Base-by-base conservation (phyloP, 768 basidiomycete genomes). In the Leucosporidium yakuticum region DNA sequence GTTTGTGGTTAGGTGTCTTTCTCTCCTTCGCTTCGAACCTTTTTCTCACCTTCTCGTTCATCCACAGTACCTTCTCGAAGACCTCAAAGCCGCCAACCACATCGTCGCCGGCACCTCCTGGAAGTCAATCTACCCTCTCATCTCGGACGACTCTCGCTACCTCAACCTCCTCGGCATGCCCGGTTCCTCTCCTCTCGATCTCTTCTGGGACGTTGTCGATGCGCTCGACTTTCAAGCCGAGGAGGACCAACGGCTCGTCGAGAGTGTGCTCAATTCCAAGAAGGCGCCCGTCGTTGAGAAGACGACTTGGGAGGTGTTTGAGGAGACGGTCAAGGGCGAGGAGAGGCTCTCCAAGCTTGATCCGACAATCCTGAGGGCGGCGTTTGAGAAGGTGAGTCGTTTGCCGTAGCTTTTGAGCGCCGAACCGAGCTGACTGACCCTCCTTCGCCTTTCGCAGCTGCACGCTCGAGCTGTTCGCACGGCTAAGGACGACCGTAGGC, bases 161-260 rank as follows among this genome's bases (percentile, higher is more conserved):
- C 82, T 88, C 53, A 83, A 84, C 68, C 86, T 98, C 79, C 85
- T 98, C 23, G 95, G 96, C 21, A 48, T 88, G 74, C 90, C 90
- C 12, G 96, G 96, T 20, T 95, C 92, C 2, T 93, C 90, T 73
- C 94, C 95, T 1, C 83, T 99, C 36, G 96, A 99, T 75, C 84
- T 98, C 6, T 98, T 96, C 80, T 96, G 93, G 91, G 95, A 98
- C 78, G 77, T 84, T 15, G 88, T 96, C 55, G 96, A 99, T 78
- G 83, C 81, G 51, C 83, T 96, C 4, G 93, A 92, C 75, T 90
- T 93, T 76, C 84, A 86, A 71, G 83, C 95, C 23, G 91, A 93
- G 69, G 83, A 83, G 25, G 90, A 90, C 76, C 86, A 90, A 23
- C 82, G 82, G n/a, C 75, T 84, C 36, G 85, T 88, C 4, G 86